phyloP scores from a whole-genome alignment of 495 filamentous ascomycete genomes.

The Penicillium steckii region DNA sequence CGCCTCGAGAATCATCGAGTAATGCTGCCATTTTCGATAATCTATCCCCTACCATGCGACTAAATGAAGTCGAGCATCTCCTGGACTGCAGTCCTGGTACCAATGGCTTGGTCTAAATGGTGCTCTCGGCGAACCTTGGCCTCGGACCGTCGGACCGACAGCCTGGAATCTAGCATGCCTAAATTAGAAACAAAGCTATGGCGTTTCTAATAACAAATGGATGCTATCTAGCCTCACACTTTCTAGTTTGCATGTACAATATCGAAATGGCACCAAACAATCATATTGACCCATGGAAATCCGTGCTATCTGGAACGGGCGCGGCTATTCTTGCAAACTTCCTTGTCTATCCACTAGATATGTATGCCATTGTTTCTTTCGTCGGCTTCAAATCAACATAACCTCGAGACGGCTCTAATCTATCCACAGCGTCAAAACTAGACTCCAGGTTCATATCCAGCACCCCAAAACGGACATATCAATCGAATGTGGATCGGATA shows the following conservation, averaged over 20 bases:
- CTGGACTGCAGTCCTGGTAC: slow-evolving; percentile 14
- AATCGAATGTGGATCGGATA: not conserved
- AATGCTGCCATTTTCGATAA: slow-evolving; percentile 9
- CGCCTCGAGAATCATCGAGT: not conserved
- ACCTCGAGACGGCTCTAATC: not conserved
- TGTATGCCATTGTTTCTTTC: slow-evolving; percentile 2
- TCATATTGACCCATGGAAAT: slow-evolving; percentile 11
- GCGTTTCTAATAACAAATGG: not conserved
- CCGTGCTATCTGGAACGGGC: slow-evolving; percentile 12
- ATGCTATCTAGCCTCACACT: too few relatives aligned
- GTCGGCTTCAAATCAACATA: not conserved
- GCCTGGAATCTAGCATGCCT: not conserved
- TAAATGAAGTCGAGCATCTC: slow-evolving; percentile 21
- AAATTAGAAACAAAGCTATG: not conserved
- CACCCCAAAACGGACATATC: not conserved
- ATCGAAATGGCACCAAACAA: slow-evolving; percentile 4
- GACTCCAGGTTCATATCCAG: slow-evolving; percentile 12
- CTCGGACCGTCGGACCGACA: not conserved
- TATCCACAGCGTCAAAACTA: slow-evolving; percentile 8
- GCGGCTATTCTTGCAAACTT: slow-evolving; percentile 16
- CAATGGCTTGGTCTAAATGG: slow-evolving; percentile 2
- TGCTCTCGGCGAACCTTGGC: too few relatives aligned
- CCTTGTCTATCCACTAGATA: slow-evolving; percentile 16
- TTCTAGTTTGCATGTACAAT: not conserved
- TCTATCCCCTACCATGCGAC: slow-evolving; percentile 12